phyloP scores from a whole-genome alignment of 2,329 filamentous ascomycete genomes.

The Venturia effusa region DNA sequence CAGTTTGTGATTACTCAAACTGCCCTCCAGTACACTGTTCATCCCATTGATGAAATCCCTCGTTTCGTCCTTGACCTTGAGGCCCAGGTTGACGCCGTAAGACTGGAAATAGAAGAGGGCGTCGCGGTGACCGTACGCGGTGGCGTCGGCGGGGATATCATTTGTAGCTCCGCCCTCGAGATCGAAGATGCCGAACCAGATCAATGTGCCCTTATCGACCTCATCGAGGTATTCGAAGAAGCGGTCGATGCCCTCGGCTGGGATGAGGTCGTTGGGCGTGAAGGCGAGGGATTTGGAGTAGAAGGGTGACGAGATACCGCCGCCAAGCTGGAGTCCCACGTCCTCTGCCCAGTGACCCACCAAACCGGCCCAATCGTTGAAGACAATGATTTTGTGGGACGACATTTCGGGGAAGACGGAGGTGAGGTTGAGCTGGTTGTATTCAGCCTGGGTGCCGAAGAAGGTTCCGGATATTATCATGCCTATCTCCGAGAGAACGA shows the following conservation, averaged over 20 bases:
- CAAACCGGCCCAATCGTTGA: conserved; percentile 23
- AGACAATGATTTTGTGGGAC: conserved; percentile 15
- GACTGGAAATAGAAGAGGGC: conserved; percentile 54
- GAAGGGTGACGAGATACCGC: conserved; percentile 39
- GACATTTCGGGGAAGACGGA: conserved; percentile 18
- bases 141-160: conserved; percentile 44
- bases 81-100: conserved; percentile 40
- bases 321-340: conserved; percentile 17
- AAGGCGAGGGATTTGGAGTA: conserved; percentile 49
- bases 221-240: conserved; percentile 45
- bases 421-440: conserved; percentile 27
- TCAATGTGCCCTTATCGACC: conserved; percentile 37
- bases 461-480: conserved; percentile 49
- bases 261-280: conserved; percentile 36
- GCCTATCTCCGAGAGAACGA: conserved; percentile 44
- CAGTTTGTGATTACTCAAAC: conserved; percentile 26
- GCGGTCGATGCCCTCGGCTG: conserved; percentile 32
- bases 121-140: conserved; percentile 54
- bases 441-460: conserved; percentile 49
- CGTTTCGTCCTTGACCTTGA: conserved; percentile 2
- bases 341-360: conserved; percentile 19
- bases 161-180: conserved; percentile 49
- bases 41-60: conserved; percentile 24
- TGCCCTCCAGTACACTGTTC: conserved; percentile 32
- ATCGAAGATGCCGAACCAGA: conserved; percentile 55